phyloP scores from a whole-genome alignment of 768 basidiomycete genomes.

The Tylopilus subfusipes region DNA sequence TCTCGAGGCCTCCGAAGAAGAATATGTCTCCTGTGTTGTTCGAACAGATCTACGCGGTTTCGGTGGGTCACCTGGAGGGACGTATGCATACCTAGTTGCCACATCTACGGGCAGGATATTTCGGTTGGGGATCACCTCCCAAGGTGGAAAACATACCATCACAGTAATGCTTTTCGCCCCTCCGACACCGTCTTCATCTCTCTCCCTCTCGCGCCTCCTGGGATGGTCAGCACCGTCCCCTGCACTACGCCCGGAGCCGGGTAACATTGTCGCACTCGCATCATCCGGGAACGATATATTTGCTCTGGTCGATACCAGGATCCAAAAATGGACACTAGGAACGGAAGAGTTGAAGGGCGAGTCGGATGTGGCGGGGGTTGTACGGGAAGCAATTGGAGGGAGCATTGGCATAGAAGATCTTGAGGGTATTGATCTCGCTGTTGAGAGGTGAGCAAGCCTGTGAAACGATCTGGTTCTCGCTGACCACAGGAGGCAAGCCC shows the following conservation, averaged over 20 bases:
- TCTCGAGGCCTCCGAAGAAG: conserved; percentile 45
- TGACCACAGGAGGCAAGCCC: conserved; percentile 34
- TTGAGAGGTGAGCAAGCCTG: conserved; percentile 46
- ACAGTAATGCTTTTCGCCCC: conserved; percentile 54
- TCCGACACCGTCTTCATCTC: conserved; percentile 41
- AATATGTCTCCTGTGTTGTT: conserved; percentile 63
- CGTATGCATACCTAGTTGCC: conserved; percentile 50
- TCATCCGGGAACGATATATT: conserved; percentile 57
- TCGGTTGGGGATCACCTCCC: conserved; percentile 59
- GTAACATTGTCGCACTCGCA: conserved; percentile 64
- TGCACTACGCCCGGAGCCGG: conserved; percentile 42
- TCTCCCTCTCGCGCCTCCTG: conserved; percentile 43
- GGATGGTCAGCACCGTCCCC: conserved; percentile 40
- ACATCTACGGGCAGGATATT: conserved; percentile 67
- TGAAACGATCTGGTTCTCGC: not conserved
- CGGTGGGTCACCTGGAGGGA: conserved; percentile 6
- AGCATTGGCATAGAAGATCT: conserved; percentile 56
- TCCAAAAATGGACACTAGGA: conserved; percentile 60
- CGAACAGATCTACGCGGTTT: conserved; percentile 54
- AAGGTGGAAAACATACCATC: conserved; percentile 65
- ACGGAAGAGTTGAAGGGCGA: conserved; percentile 61
- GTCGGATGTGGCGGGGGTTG: conserved; percentile 48
- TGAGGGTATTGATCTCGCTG: conserved; percentile 67
- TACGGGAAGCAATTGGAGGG: conserved; percentile 46
- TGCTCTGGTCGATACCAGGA: conserved; percentile 60